These are phyloP conservation scores for Phytophthora boehmeriae DNA, from an alignment of 352 stramenopile genomes.

Conservation along the genomic window DNA sequence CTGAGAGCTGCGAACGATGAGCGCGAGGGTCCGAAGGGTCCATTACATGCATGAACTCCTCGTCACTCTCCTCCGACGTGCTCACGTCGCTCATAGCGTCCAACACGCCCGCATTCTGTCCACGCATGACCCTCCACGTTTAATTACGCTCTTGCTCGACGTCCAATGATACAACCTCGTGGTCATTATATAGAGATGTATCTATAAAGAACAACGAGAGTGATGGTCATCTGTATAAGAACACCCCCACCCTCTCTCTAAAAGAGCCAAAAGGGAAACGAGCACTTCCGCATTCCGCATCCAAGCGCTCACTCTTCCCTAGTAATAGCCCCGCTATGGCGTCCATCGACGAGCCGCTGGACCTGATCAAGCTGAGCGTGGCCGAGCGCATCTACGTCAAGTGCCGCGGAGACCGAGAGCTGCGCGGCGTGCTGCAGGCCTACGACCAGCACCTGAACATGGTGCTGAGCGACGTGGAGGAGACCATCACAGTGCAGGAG, in stretches of 20 bases:
- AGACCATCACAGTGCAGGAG: constrained; percentile 97
- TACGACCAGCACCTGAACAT: constrained; percentile 99
- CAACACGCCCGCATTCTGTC: constrained; percentile 42
- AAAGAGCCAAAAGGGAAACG: constrained; percentile 10
- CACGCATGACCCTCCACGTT: constrained; percentile 28
- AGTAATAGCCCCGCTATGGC: constrained; percentile 73
- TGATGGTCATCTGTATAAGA: not conserved
- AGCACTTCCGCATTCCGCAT: not conserved
- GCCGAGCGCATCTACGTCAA: constrained; percentile 99
- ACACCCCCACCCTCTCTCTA: constrained; percentile 18
- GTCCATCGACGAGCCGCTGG: constrained; percentile 95
- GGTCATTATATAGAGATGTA: constrained; percentile 11
- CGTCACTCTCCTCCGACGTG: constrained; percentile 45
- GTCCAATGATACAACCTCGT: constrained; percentile 20
- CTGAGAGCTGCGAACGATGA: constrained; percentile 40
- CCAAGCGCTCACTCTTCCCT: not conserved
- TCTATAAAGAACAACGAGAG: constrained; percentile 7
- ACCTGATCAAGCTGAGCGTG: constrained; percentile 98
- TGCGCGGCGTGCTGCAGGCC: constrained; percentile 96
- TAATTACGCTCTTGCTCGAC: constrained; percentile 17
- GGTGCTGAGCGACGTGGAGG: constrained; percentile 98
- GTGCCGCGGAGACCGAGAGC: constrained; percentile 96
- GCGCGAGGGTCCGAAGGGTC: constrained; percentile 79
- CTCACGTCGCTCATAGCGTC: constrained; percentile 40
- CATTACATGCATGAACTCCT: constrained; percentile 65